Percentiles rank a stretch among this genome's conserved stretches.
Conservation (phyloP, 345 rosid species). For the Mallotus nudiflorus region DNA sequence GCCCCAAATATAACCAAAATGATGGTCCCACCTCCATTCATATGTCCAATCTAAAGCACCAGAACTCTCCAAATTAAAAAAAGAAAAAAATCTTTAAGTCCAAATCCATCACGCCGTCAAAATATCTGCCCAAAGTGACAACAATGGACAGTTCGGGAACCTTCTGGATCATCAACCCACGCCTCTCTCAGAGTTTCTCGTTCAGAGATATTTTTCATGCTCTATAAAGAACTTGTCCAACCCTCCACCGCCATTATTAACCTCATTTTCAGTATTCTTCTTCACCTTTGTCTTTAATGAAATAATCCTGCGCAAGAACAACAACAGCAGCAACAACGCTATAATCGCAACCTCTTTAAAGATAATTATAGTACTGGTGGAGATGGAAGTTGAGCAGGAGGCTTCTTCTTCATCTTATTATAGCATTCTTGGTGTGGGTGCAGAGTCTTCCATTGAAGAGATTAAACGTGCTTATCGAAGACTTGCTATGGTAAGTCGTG, state of each 20-base stretch:
- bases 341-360: no score
- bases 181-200: slow-evolving; percentile 39
- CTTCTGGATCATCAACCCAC: slow-evolving; percentile 29
- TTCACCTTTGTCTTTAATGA: no score
- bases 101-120: not conserved
- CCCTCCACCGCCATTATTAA: not conserved
- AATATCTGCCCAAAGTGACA: slow-evolving; percentile 37
- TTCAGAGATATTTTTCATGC: slow-evolving; percentile 36
- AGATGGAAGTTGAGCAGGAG: slow-evolving; percentile 8
- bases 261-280: no score
- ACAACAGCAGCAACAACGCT: no score
- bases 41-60: no score
- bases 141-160: not conserved
- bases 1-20: no score
- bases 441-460: slow-evolving; percentile 42
- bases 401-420: slow-evolving; percentile 36
- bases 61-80: no score
- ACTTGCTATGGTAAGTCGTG: slow-evolving; percentile 57
- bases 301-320: no score
- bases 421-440: slow-evolving; percentile 44
- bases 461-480: slow-evolving; percentile 54
- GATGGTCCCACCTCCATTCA: no score
- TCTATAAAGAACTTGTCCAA: slow-evolving; percentile 40
- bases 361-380: not conserved
- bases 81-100: no score